These are phyloP conservation scores for Zymoseptoria ardabiliae DNA, from an alignment of 2,329 filamentous ascomycete species.

Conservation along the genomic window DNA sequence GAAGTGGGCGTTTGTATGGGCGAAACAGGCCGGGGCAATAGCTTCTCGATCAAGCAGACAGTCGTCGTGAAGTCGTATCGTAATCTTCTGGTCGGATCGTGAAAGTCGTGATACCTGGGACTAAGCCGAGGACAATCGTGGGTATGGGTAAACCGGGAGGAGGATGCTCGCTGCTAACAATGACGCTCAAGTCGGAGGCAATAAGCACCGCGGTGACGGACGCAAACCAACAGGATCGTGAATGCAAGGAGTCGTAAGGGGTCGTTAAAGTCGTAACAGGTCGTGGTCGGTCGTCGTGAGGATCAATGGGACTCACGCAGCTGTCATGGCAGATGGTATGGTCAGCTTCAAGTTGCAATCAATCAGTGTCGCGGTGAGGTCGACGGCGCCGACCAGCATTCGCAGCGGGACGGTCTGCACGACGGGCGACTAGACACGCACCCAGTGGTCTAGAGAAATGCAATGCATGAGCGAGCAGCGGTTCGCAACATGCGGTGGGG, in stretches of 20 bases:
- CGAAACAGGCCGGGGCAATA: background rate
- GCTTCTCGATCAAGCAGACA: background rate
- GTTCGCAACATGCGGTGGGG: slow-evolving; percentile 25
- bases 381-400: background rate
- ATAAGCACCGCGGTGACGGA: slow-evolving; percentile 19
- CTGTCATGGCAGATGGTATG: slow-evolving; percentile 5
- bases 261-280: slow-evolving; percentile 29
- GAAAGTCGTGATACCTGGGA: background rate
- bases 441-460: slow-evolving; percentile 29
- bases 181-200: slow-evolving; percentile 18
- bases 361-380: slow-evolving; percentile 10
- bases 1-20: background rate
- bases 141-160: background rate
- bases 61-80: background rate
- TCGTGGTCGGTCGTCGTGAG: slow-evolving; percentile 25
- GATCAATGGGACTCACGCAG: slow-evolving; percentile 22
- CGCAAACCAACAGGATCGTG: slow-evolving; percentile 25
- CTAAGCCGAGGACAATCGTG: background rate
- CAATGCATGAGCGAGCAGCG: slow-evolving; percentile 29
- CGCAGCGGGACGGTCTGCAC: slow-evolving; percentile 23
- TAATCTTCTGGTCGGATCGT: background rate
- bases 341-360: slow-evolving; percentile 11
- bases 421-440: slow-evolving; percentile 28
- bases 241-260: slow-evolving; percentile 29
- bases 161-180: slow-evolving; percentile 21